Base-by-base conservation (phyloP, 2,329 filamentous ascomycete species). In the Colletotrichum sp. region DNA sequence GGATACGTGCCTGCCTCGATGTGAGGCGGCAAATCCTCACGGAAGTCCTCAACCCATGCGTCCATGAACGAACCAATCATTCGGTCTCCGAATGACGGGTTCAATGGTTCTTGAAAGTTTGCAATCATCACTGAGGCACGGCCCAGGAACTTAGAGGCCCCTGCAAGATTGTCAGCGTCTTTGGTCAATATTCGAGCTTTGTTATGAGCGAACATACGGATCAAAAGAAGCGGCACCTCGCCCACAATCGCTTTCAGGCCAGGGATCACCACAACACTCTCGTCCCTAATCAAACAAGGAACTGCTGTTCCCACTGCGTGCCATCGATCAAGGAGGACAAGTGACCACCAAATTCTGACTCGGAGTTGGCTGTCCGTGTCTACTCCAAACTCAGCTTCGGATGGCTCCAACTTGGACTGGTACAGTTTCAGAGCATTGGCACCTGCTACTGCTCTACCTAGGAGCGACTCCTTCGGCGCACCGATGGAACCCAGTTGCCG, bases 291-390 rank as follows among this genome's bases (percentile, higher is more conserved):
- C 74, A 93, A 87, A 15, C 91, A 78, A 2, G 93, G 91, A 76
- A 89, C 91, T 15, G 90, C 91, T 6, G 90, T 93, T 26, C 91
- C 92, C n/a, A 92, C 89, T 6, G 94, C 92, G 81, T 94, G 92
- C 93, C 93, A 95, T 18, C 93, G 90, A 80, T 95, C 94, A 77
- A 95, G 89, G 77, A 94, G 88, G 61, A 95, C 90, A 39, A 95
- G 85, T 16, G 92, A 91, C 92, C 93, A 95, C 94, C 94, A 95
- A 21, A 93, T 89, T 59, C 93, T 89, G 67, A 92, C 86, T 3
- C 89, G 89, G 6, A 95, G 85, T 21, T 91, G 90, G 66, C 92
- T 91, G 60, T 93, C 91, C 24, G 89, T 90, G 80, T 94, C 92
- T 4, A 86, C 80, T 68, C 93, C 90, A 12, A 86, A 82, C 7